These are phyloP conservation scores for Neurospora intermedia DNA, from an alignment of 495 filamentous ascomycete genomes.

Conservation along the genomic window DNA sequence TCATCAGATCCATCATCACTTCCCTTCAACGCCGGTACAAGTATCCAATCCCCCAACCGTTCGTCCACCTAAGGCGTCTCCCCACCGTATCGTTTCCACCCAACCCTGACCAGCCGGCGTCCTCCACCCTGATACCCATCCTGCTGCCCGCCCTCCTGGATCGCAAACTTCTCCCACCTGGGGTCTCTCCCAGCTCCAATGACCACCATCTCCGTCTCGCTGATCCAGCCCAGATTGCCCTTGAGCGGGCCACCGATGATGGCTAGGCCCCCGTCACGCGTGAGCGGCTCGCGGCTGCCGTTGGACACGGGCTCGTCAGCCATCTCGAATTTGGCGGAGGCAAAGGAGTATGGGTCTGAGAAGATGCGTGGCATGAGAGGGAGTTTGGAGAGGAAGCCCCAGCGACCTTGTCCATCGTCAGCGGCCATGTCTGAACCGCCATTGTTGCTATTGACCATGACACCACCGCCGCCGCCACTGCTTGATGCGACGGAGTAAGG, in stretches of 20 bases:
- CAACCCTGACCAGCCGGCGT: slow-evolving; percentile 51
- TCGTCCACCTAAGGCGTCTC: neutral
- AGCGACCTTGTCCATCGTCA: slow-evolving; percentile 19
- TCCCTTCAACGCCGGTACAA: neutral
- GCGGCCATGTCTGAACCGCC: neutral
- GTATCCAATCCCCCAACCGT: neutral
- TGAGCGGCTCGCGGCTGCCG: neutral
- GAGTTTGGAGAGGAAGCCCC: slow-evolving; percentile 68
- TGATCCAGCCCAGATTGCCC: slow-evolving; percentile 66
- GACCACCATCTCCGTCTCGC: slow-evolving; percentile 57
- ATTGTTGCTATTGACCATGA: slow-evolving; percentile 15
- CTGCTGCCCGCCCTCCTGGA: slow-evolving; percentile 50
- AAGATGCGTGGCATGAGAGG: slow-evolving; percentile 71
- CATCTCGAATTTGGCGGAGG: slow-evolving; percentile 63
- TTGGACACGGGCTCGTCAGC: slow-evolving; percentile 54
- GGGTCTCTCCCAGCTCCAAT: slow-evolving; percentile 73
- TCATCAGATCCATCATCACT: neutral
- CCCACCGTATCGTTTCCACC: slow-evolving; percentile 69
- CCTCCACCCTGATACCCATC: slow-evolving; percentile 41
- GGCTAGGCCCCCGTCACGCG: neutral
- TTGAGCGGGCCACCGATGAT: slow-evolving; percentile 43
- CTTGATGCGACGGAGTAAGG: neutral
- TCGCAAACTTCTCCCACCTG: slow-evolving; percentile 73
- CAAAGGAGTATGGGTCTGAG: slow-evolving; percentile 74
- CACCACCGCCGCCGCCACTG: neutral